Percentiles rank a stretch among this genome's conserved stretches.
phyloP scores from a whole-genome alignment of 208 protist genomes.

The Trypanosoma platydactyli region DNA sequence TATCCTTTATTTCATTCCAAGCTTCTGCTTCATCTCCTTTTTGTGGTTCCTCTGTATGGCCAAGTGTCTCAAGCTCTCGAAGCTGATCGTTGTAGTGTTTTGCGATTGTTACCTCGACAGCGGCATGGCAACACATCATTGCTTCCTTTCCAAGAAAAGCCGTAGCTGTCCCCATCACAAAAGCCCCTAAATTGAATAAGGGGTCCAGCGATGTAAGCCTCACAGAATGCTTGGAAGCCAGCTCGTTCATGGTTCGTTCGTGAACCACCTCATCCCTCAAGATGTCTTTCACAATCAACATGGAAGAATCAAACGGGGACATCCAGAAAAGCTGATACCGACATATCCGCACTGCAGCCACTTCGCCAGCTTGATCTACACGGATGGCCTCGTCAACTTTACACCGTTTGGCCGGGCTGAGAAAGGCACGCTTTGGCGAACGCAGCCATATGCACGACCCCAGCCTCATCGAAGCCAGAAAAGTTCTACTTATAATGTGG shows the following conservation, averaged over 20 bases:
- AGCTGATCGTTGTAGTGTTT: slow-evolving; percentile 91
- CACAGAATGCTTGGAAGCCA: slow-evolving; percentile 66
- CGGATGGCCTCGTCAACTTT: slow-evolving; percentile 84
- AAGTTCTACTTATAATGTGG: background rate
- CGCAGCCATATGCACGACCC: background rate
- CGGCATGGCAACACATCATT: slow-evolving; percentile 90
- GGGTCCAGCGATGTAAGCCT: slow-evolving; percentile 65
- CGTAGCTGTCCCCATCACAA: slow-evolving; percentile 72
- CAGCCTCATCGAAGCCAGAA: background rate
- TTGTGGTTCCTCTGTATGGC: slow-evolving; percentile 34
- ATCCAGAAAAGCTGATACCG: slow-evolving; percentile 76
- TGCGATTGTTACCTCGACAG: slow-evolving; percentile 82
- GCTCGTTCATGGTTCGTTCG: slow-evolving; percentile 68
- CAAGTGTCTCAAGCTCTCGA: slow-evolving; percentile 67
- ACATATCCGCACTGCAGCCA: slow-evolving; percentile 78
- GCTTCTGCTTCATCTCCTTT: slow-evolving; percentile 28
- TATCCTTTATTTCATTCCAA: slow-evolving; percentile 69
- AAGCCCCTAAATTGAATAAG: slow-evolving; percentile 68
- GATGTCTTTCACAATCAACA: slow-evolving; percentile 77
- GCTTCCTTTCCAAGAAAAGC: slow-evolving; percentile 77
- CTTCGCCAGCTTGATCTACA: slow-evolving; percentile 84
- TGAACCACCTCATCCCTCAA: slow-evolving; percentile 80
- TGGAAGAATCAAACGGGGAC: slow-evolving; percentile 65
- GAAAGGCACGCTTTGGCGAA: slow-evolving; percentile 40
- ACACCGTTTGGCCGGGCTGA: slow-evolving; percentile 42